These are phyloP conservation scores for Heliosperma pusillum DNA, from an alignment of 148 eudicot species.

Conservation along the genomic window DNA sequence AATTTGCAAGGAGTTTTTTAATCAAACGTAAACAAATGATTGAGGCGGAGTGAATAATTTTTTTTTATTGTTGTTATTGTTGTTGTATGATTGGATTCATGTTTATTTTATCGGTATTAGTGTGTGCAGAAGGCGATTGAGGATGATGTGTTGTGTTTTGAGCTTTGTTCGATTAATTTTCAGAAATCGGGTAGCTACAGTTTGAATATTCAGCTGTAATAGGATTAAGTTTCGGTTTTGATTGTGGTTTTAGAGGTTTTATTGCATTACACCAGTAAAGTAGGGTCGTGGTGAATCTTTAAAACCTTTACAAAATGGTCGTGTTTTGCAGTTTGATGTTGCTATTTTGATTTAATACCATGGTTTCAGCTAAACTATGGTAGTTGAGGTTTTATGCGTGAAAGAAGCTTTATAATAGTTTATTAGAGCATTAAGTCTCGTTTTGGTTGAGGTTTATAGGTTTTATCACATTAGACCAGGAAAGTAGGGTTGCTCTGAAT, in stretches of 20 bases:
- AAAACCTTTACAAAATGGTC: background rate
- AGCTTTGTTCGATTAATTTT: background rate
- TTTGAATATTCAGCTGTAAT: background rate
- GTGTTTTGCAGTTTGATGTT: background rate
- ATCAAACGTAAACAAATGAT: no score
- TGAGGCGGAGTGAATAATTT: background rate
- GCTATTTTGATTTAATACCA: no score
- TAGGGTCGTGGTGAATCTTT: background rate
- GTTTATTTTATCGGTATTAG: background rate
- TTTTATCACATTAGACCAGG: background rate
- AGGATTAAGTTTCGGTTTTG: background rate
- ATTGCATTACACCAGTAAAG: background rate
- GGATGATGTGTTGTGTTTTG: background rate
- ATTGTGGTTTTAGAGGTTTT: background rate
- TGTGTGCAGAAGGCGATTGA: background rate
- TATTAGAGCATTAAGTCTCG: background rate
- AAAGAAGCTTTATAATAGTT: no score
- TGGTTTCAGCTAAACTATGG: no score
- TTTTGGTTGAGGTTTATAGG: background rate
- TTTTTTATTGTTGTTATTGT: background rate
- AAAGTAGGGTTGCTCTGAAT: background rate
- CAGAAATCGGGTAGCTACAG: background rate
- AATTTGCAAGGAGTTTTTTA: background rate
- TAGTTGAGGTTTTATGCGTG: no score
- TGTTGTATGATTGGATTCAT: background rate